Evolutionary conservation across 129 eudicot species (phyloP), one percentile per base, ranked within the genome.

Genomic region (Saposhnikovia divaricata): DNA sequence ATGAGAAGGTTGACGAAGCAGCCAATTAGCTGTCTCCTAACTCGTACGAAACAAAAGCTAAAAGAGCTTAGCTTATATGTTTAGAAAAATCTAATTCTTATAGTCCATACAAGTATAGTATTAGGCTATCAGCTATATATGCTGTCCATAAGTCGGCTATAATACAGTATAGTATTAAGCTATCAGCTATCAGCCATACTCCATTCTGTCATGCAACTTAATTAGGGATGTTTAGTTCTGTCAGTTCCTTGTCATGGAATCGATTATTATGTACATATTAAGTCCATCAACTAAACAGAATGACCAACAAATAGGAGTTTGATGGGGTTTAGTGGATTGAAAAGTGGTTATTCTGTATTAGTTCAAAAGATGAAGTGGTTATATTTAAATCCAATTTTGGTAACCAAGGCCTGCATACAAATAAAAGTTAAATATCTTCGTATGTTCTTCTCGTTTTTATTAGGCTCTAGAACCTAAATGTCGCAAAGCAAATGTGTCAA

Each of bases 401-500:
- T 75, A 50, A 75, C 43, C 63, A 28, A 74, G 79, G 61, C 53
- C 34, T 76, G 31, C 46, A 19, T 53, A 46, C 47, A 59, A 66
- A 19, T 69, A 34, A 16, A 48, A 68, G 82, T 19, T 42, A 68
- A 79, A 46, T 46, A 72, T 86, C 71, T 78, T 82, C 23, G 40
- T 51, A 40, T 78, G 72, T 53, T 25, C 57, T 63, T 78, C 84
- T 43, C 75, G n/a, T 75, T 74, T n/a, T 37, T 73, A 39, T 47
- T 79, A 93, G 98, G 91, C 93, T 80, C 84, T 93, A 78, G 93
- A 90, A 69, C 98, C 98, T 5, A 89, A 89, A 79, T 88, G 91
- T 76, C 84, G 84, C 76, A 87, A 83, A 21, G 81, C 87, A 38
- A 91, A 86, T 63, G 77, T 85, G 80, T 72, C 86, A 77, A 91